These are phyloP conservation scores for Iris pallida DNA, from an alignment of 116 monocot species.

Conservation along the genomic window DNA sequence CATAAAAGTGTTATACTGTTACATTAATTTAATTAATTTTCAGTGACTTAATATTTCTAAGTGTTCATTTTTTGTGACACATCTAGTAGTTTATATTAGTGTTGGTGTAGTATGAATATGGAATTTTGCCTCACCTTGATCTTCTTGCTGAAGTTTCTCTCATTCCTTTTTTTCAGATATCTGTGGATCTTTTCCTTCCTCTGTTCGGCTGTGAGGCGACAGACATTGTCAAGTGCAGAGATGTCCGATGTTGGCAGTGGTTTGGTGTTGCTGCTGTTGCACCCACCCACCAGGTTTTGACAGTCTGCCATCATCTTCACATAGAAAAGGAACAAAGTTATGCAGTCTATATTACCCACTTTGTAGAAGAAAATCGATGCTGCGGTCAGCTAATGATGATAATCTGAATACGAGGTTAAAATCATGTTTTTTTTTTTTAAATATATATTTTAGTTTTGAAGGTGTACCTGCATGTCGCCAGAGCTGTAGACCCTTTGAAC, in stretches of 20 bases:
- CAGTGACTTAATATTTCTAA: too few relatives aligned
- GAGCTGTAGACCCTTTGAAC: too few relatives aligned
- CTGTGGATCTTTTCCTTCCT: slow-evolving; percentile 4
- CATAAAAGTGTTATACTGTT: too few relatives aligned
- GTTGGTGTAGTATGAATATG: too few relatives aligned
- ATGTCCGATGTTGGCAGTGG: background rate
- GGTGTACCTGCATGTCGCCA: too few relatives aligned
- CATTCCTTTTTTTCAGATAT: background rate
- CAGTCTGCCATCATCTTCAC: slow-evolving; percentile 29
- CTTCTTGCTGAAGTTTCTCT: slow-evolving; percentile 3
- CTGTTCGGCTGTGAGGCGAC: background rate
- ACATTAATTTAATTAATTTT: too few relatives aligned
- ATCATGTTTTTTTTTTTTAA: background rate
- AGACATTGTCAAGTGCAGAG: background rate
- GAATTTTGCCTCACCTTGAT: background rate
- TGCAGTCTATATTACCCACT: background rate
- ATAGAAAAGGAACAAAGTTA: background rate
- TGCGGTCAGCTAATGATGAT: too few relatives aligned
- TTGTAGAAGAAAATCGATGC: too few relatives aligned
- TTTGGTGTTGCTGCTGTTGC: slow-evolving; percentile 10
- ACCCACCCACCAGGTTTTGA: slow-evolving; percentile 23
- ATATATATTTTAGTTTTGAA: too few relatives aligned
- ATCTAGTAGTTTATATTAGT: too few relatives aligned
- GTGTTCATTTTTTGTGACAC: too few relatives aligned
- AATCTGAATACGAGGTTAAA: too few relatives aligned